phyloP scores from a whole-genome alignment of 1,284 basidiomycete species.

The Veloporphyrellus conicus region DNA sequence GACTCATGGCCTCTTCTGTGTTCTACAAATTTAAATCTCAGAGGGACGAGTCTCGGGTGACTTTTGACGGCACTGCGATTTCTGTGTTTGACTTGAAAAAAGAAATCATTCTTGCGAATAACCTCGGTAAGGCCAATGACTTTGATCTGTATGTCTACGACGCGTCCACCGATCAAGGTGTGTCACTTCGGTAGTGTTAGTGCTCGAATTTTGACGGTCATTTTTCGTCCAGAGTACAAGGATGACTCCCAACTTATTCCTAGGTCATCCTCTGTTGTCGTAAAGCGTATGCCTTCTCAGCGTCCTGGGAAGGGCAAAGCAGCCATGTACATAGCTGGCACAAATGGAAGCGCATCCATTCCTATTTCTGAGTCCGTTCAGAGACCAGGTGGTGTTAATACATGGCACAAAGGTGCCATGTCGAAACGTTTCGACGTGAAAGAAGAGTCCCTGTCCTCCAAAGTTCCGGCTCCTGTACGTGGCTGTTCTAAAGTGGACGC shows the following conservation, averaged over 20 bases:
- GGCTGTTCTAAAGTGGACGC: constrained; percentile 9
- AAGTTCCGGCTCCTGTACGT: constrained; percentile 34
- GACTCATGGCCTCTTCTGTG: constrained; percentile 83
- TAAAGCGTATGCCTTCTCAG: constrained; percentile 81
- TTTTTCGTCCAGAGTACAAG: constrained; percentile 67
- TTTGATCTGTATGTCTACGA: constrained; percentile 93
- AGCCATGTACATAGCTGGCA: constrained; percentile 74
- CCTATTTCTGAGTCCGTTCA: constrained; percentile 46
- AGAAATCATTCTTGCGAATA: constrained; percentile 96
- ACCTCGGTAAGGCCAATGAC: constrained; percentile 92
- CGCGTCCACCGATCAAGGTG: constrained; percentile 81
- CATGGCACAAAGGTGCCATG: constrained; percentile 70
- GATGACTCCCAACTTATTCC: constrained; percentile 92
- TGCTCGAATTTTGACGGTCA: not conserved
- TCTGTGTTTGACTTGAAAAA: constrained; percentile 99
- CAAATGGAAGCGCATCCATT: constrained; percentile 42
- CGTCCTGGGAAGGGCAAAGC: constrained; percentile 91
- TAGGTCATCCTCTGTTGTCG: constrained; percentile 90
- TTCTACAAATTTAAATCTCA: constrained; percentile 99
- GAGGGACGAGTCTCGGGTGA: constrained; percentile 89
- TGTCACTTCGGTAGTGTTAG: constrained; percentile 32
- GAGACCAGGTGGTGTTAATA: constrained; percentile 35
- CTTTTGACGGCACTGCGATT: constrained; percentile 97
- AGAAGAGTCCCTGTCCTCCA: constrained; percentile 48
- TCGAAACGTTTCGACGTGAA: constrained; percentile 88